Percentiles rank a stretch among this genome's conserved stretches.
These are phyloP conservation scores for Penicillium sumatraense DNA, from an alignment of 2,329 filamentous ascomycete genomes.

Conservation along the genomic window DNA sequence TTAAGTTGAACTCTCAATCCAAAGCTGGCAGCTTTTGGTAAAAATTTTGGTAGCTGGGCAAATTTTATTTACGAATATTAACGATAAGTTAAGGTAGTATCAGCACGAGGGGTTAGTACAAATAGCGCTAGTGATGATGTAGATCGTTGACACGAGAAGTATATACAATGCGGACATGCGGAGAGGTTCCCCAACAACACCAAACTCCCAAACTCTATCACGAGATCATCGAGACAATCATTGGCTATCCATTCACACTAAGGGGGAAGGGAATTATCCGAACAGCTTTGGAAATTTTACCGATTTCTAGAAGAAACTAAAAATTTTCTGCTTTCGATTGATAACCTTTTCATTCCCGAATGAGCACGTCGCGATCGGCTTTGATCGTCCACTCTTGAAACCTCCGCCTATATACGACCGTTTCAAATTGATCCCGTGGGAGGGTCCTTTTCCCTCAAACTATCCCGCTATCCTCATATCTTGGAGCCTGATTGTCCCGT, in stretches of 20 bases:
- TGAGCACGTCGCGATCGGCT: slow-evolving; percentile 10
- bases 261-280: slow-evolving; percentile 1
- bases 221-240: background rate
- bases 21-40: too few species aligned
- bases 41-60: too few species aligned
- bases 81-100: background rate
- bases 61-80: too few species aligned
- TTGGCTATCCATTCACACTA: background rate
- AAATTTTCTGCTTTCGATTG: slow-evolving; percentile 4
- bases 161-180: too few species aligned
- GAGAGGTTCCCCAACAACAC: slow-evolving; percentile 6
- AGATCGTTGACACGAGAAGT: background rate
- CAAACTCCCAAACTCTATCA: background rate
- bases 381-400: slow-evolving; percentile 22
- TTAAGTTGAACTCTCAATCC: too few species aligned
- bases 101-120: background rate
- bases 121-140: background rate
- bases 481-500: background rate
- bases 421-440: slow-evolving; percentile 21
- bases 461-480: background rate
- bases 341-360: slow-evolving; percentile 1
- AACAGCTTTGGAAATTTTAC: slow-evolving; percentile 8
- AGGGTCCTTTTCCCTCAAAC: background rate
- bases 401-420: slow-evolving; percentile 21
- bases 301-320: slow-evolving; percentile 9